Percentiles rank a stretch among this genome's conserved stretches.
These are phyloP conservation scores for Immersiporthe knoxdaviesiana DNA, from an alignment of 2,329 filamentous ascomycete genomes.

Conservation along the genomic window DNA sequence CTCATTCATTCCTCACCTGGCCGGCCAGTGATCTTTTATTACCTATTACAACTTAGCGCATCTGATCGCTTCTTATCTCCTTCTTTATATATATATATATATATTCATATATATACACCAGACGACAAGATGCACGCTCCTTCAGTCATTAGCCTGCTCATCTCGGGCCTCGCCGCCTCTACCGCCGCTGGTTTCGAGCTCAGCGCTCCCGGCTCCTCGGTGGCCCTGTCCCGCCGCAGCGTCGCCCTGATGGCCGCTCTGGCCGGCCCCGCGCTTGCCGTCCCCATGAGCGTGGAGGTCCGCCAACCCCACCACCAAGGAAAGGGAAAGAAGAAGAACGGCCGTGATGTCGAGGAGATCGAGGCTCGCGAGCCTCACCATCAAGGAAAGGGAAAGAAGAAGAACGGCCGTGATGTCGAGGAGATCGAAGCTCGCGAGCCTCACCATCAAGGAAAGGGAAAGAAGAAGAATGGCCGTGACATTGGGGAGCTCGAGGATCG, in stretches of 20 bases:
- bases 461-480: constrained; percentile 25
- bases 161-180: constrained; percentile 26
- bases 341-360: background rate
- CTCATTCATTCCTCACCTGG: constrained; percentile 15
- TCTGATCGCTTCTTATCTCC: background rate
- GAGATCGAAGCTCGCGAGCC: constrained; percentile 22
- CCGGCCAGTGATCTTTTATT: constrained; percentile 20
- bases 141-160: constrained; percentile 26
- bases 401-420: background rate
- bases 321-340: constrained; percentile 27
- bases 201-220: constrained; percentile 15
- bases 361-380: constrained; percentile 28
- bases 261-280: constrained; percentile 29
- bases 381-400: constrained; percentile 32
- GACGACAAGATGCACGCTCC: constrained; percentile 27
- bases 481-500: constrained; percentile 4
- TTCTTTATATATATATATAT: background rate
- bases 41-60: constrained; percentile 19
- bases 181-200: constrained; percentile 22
- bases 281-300: constrained; percentile 30
- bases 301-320: constrained; percentile 29
- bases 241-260: constrained; percentile 23
- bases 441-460: constrained; percentile 25
- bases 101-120: background rate
- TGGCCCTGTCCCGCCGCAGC: constrained; percentile 25